Percentiles rank a stretch among this genome's conserved stretches.
phyloP scores from a whole-genome alignment of 2,329 filamentous ascomycete species.

The Alternaria sp. region DNA sequence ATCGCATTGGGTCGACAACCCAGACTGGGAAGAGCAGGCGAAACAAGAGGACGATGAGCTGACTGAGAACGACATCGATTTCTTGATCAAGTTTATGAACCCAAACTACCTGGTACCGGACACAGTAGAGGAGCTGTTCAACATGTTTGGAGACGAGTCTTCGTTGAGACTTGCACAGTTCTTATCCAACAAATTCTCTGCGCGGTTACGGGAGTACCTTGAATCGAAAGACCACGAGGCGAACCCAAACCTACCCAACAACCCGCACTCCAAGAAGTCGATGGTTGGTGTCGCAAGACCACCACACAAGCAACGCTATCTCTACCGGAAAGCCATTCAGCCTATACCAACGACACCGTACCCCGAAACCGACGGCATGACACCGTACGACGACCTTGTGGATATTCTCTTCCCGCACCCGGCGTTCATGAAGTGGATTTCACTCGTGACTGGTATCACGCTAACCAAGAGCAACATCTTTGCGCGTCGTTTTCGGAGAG shows the following conservation, averaged over 20 bases:
- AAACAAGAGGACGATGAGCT: constrained; percentile 65
- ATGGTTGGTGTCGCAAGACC: constrained; percentile 75
- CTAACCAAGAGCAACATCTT: constrained; percentile 78
- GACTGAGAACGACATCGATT: constrained; percentile 82
- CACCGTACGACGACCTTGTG: constrained; percentile 75
- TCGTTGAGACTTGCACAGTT: constrained; percentile 84
- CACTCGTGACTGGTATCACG: constrained; percentile 77
- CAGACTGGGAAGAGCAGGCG: constrained; percentile 45
- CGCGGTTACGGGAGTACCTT: constrained; percentile 74
- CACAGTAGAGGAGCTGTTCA: constrained; percentile 80
- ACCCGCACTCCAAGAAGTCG: constrained; percentile 42
- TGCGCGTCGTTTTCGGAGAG: constrained; percentile 86
- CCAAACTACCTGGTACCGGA: constrained; percentile 93
- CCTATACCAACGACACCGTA: constrained; percentile 47
- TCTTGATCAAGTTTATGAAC: constrained; percentile 87
- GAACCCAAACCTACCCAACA: constrained; percentile 55
- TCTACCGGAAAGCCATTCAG: constrained; percentile 73
- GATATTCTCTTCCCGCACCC: constrained; percentile 83
- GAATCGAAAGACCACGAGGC: constrained; percentile 59
- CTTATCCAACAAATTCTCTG: constrained; percentile 78
- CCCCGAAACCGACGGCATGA: constrained; percentile 44
- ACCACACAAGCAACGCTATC: constrained; percentile 93
- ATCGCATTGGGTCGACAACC: constrained; percentile 61
- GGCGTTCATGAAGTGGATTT: constrained; percentile 89
- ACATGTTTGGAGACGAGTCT: constrained; percentile 82